phyloP scores from a whole-genome alignment of 2,329 filamentous ascomycete species.

The Cryphonectria japonica region DNA sequence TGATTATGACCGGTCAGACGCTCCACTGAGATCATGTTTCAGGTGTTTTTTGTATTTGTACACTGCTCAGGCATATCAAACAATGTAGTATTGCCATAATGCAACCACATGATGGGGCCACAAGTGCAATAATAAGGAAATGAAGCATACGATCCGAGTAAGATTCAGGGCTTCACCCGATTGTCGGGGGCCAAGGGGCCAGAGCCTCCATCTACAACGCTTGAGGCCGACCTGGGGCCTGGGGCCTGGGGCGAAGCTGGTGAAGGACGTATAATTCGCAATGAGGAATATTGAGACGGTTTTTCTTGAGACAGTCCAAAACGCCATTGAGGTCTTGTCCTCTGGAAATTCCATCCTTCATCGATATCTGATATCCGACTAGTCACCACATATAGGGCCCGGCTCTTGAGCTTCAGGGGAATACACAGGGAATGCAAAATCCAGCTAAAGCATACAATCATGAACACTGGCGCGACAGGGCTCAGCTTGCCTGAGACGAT shows the following conservation, averaged over 20 bases:
- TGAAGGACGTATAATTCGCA: neutral
- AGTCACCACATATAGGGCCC: neutral
- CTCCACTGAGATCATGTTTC: neutral
- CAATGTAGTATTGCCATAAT: neutral
- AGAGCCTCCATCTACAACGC: neutral
- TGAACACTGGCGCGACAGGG: neutral
- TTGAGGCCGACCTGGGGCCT: neutral
- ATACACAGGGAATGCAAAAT: neutral
- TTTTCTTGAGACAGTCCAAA: no score
- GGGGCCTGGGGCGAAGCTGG: neutral
- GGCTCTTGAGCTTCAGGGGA: neutral
- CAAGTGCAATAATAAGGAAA: neutral
- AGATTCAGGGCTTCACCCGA: neutral
- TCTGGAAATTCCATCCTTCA: neutral
- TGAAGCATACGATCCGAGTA: neutral
- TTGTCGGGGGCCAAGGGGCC: neutral
- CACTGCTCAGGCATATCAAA: neutral
- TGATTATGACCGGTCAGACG: neutral
- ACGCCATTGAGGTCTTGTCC: neutral
- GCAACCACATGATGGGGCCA: neutral
- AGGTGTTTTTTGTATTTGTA: neutral
- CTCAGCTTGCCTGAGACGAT: conserved; percentile 16
- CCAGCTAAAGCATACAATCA: neutral
- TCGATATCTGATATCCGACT: neutral
- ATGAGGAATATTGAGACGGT: neutral